A percentile compares a stretch with the other conserved stretches of the same genome.
Conservation (phyloP, 805 yeast genomes). For the Saccharomycopsis lassenensis region DNA sequence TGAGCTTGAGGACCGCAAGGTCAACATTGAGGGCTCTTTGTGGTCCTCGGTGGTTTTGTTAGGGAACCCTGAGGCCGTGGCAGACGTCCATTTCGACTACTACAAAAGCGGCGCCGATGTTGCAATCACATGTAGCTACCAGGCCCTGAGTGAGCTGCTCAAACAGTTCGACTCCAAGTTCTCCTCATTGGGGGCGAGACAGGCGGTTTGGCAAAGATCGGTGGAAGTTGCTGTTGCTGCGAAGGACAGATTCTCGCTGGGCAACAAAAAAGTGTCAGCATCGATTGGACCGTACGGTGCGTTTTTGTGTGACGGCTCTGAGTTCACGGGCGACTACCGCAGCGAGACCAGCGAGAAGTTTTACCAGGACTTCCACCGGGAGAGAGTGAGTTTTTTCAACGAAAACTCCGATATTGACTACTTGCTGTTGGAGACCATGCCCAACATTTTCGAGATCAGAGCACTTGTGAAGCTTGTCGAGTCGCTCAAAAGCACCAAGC, state of each 20-base stretch:
- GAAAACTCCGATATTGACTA: constrained; percentile 36
- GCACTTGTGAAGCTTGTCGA: constrained; percentile 35
- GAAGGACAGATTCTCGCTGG: constrained; percentile 18
- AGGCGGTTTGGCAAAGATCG: constrained; percentile 5
- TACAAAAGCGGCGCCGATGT: constrained; percentile 44
- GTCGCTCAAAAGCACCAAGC: constrained; percentile 19
- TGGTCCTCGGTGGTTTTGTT: constrained; percentile 54
- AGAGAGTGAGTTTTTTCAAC: constrained; percentile 31
- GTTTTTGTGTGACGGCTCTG: constrained; percentile 53
- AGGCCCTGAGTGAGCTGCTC: constrained; percentile 38
- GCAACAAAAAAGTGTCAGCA: too few species aligned
- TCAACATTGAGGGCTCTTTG: constrained; percentile 34
- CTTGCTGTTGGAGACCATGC: constrained; percentile 65
- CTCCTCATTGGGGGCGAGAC: constrained; percentile 21
- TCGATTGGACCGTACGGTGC: constrained; percentile 77
- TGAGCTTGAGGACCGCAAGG: constrained; percentile 40
- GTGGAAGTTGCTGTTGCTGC: background rate
- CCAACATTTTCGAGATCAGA: constrained; percentile 45
- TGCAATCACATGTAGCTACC: constrained; percentile 49
- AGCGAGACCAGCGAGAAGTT: constrained; percentile 27
- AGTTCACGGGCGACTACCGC: constrained; percentile 66
- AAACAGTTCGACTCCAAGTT: constrained; percentile 20
- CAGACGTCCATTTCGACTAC: constrained; percentile 40
- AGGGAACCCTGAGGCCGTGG: constrained; percentile 32
- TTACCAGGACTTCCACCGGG: constrained; percentile 40